Evolutionary conservation across 257 asterid species (phyloP), one percentile per base, ranked within the genome.

Genomic region (Solanum arcanum): DNA sequence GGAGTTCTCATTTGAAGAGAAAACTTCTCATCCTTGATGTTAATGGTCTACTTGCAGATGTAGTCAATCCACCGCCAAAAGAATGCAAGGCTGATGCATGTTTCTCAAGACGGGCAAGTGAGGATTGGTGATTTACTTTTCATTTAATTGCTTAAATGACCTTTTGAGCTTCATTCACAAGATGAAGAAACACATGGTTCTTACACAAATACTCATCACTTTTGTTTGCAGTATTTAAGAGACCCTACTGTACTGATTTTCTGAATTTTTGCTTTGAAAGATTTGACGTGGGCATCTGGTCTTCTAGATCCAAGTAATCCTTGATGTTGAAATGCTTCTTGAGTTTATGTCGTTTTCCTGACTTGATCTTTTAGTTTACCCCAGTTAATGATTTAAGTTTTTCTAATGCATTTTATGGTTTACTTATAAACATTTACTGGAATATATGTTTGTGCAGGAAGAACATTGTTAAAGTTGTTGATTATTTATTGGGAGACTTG

Each of bases 21-120:
- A 97, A 94, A 86, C 99, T 97, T 88, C 90, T 97, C 87, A 95
- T 97, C 88, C 98, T 97, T 88, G 99, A 95, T 89, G 88, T 97
- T 52, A 97, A 97, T 91, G 99, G 99, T 87, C 89, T 97, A 90
- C 97, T 95, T 86, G 98, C 98, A 18, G 89, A 93, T 90, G 90
- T 97, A 84, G 91, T 97, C 35, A 83, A 87, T 92, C 98, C 98
- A 86, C 91, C 93, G 68, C 98, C 99, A 73, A 91, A 80, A 84
- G 93, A 84, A n/a, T 35, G 86, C 62, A 87, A 88, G 84, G 91
- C 93, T 52, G 95, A 95, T 74, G 73, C 25, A 82, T 89, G 89
- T 84, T 87, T 95, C 84, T 83, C 83, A 46, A 91, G 97, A 85
- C 91, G 99, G 66, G 98, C 98, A 91, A 91, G 99, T 96, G 86